Base-by-base conservation (phyloP, 2,329 filamentous ascomycete species). In the Clathrospora elynae region DNA sequence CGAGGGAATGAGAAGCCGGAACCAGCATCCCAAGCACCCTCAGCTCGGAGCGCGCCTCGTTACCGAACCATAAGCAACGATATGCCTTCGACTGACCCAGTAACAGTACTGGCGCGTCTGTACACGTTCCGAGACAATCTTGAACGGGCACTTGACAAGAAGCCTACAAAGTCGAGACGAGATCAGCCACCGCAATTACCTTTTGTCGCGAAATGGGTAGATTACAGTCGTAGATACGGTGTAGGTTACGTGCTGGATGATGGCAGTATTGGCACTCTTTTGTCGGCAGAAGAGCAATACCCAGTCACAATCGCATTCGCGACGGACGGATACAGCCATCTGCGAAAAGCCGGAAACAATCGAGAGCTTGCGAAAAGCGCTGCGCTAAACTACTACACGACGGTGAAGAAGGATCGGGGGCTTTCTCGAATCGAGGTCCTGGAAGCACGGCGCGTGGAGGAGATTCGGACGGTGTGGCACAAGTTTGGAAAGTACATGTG, bases 221-320 rank as follows among this genome's bases (percentile, higher is more conserved):
- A 93, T 66, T 93, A 93, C 68, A 90, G 87, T 46, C 89, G 90
- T 70, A 90, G 90, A 66, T 90, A 90, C 66, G 88, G 88, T 9
- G 78, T 93, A 11, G 88, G 88, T 23, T 93, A 92, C 61, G 89
- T 92, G 44, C 75, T 93, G 39, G 88, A 88, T 49, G 87, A 92
- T 53, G 88, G 88, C 19, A 90, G 84, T 49, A 84, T 91, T 13
- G 88, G 88, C 11, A 90, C 86, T 28, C 71, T 80, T 38, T 70
- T 76, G 49, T 77, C 76, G 40, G 75, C 73, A n/a, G 72, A 72
- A 12, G 54, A 67, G 30, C 65, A 58, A 16, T 55, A 71, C 18
- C 87, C 86, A 0, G 86, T 88, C 0, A 86, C 85, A 3, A 86
- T 86, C 54, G 79, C 90, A 16, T 78, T 90, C 43, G 83, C 89